Evolutionary conservation across 176 grass and related monocot genomes (phyloP).

Genomic region (Dendrocalamus sinicus): DNA sequence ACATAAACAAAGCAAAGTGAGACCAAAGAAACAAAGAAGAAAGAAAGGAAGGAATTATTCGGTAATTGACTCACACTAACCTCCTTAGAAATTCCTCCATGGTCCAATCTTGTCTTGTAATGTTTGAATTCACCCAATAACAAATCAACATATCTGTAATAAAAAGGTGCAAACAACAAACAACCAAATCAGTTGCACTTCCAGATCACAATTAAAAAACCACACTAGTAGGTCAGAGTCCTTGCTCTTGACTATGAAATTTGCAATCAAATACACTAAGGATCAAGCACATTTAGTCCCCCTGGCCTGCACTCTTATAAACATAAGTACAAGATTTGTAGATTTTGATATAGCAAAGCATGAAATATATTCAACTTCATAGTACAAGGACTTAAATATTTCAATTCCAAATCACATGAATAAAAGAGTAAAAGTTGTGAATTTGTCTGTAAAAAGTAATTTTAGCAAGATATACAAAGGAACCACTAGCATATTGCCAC

Average conservation of each 20-base stretch:
- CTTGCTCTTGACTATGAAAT: not conserved
- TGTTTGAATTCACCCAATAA: slow-evolving; percentile 99
- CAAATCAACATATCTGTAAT: slow-evolving; percentile 88
- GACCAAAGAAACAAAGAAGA: slow-evolving; percentile 12
- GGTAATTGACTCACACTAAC: slow-evolving; percentile 43
- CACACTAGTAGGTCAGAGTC: not conserved
- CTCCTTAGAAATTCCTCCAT: slow-evolving; percentile 92
- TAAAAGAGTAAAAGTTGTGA: slow-evolving; percentile 4
- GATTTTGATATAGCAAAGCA: slow-evolving; percentile 12
- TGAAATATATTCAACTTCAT: slow-evolving; percentile 16
- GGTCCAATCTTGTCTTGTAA: slow-evolving; percentile 94
- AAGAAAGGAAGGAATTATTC: not conserved
- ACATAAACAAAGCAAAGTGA: slow-evolving; percentile 24
- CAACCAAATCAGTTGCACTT: slow-evolving; percentile 11
- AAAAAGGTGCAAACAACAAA: slow-evolving; percentile 40
- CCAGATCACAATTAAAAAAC: slow-evolving; percentile 20
- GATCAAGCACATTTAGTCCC: not conserved
- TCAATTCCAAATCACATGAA: not conserved
- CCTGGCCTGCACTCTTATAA: not conserved
- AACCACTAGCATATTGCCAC: slow-evolving; percentile 11
- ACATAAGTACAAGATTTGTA: not conserved
- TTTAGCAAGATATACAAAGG: slow-evolving; percentile 21
- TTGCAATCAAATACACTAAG: slow-evolving; percentile 26
- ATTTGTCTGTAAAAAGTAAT: slow-evolving; percentile 16
- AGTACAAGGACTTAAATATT: not conserved